These are phyloP conservation scores for Pseudogymnoascus sp. DNA, from an alignment of 2,329 filamentous ascomycete species.

Conservation along the genomic window DNA sequence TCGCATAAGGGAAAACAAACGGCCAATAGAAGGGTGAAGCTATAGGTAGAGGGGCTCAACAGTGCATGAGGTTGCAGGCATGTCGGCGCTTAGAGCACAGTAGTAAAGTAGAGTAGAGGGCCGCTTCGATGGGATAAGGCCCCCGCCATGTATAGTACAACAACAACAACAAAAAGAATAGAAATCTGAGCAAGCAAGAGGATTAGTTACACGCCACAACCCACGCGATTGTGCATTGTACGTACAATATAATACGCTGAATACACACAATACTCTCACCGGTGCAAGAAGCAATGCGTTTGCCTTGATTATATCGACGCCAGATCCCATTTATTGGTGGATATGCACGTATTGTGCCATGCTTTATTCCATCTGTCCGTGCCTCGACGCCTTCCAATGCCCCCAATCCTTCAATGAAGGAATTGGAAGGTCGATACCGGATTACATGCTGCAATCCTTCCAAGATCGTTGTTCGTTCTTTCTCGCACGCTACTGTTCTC, in stretches of 20 bases:
- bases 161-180: neutral
- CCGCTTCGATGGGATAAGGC: neutral
- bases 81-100: conserved; percentile 15
- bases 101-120: neutral
- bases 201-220: neutral
- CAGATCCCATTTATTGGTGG: neutral
- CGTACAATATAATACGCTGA: neutral
- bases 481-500: neutral
- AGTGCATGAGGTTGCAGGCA: conserved; percentile 13
- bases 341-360: neutral
- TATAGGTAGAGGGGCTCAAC: conserved; percentile 10
- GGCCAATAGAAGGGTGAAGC: conserved; percentile 11
- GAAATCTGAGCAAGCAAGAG: neutral
- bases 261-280: neutral
- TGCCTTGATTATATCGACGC: neutral
- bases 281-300: neutral
- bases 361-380: neutral
- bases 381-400: neutral
- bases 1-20: conserved; percentile 9
- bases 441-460: neutral
- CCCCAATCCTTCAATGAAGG: neutral
- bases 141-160: neutral
- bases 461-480: neutral
- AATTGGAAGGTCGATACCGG: neutral
- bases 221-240: neutral